Percentiles rank a stretch among this genome's conserved stretches.
Conservation (phyloP, 2,329 filamentous ascomycete species). For the Paracoccidioides brasiliensis region DNA sequence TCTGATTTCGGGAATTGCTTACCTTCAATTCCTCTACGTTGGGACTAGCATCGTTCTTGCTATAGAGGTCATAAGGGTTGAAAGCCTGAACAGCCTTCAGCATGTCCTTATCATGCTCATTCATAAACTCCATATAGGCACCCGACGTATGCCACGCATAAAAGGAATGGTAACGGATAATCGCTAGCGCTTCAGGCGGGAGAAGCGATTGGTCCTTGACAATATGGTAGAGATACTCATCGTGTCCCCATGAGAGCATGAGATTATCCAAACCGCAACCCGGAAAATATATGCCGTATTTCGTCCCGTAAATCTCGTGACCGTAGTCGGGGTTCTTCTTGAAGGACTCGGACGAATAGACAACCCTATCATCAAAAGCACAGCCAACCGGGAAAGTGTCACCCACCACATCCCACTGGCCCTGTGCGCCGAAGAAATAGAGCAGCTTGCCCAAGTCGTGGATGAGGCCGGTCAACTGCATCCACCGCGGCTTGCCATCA, state of each 20-base stretch:
- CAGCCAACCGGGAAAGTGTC: constrained; percentile 36
- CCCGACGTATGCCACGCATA: constrained; percentile 81
- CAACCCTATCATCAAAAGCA: constrained; percentile 52
- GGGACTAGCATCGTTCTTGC: constrained; percentile 74
- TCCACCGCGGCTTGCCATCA: constrained; percentile 44
- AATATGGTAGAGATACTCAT: constrained; percentile 53
- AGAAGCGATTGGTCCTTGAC: constrained; percentile 69
- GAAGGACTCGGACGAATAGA: constrained; percentile 65
- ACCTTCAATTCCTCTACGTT: constrained; percentile 64
- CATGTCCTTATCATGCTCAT: constrained; percentile 66
- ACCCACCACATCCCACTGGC: constrained; percentile 88
- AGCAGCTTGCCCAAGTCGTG: constrained; percentile 36
- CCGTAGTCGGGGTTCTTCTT: constrained; percentile 58
- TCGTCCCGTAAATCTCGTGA: constrained; percentile 59
- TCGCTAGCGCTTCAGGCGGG: constrained; percentile 70
- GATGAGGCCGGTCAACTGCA: constrained; percentile 37
- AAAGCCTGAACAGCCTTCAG: constrained; percentile 70
- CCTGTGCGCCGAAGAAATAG: constrained; percentile 54
- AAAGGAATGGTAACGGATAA: constrained; percentile 88
- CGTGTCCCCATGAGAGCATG: constrained; percentile 70
- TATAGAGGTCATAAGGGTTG: constrained; percentile 85
- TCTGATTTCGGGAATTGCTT: constrained; percentile 11
- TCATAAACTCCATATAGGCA: constrained; percentile 72
- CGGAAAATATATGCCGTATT: constrained; percentile 65
- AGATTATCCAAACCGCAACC: constrained; percentile 75